Base-by-base conservation (phyloP, 2,329 filamentous ascomycete genomes). In the Cladorrhinum sp. region DNA sequence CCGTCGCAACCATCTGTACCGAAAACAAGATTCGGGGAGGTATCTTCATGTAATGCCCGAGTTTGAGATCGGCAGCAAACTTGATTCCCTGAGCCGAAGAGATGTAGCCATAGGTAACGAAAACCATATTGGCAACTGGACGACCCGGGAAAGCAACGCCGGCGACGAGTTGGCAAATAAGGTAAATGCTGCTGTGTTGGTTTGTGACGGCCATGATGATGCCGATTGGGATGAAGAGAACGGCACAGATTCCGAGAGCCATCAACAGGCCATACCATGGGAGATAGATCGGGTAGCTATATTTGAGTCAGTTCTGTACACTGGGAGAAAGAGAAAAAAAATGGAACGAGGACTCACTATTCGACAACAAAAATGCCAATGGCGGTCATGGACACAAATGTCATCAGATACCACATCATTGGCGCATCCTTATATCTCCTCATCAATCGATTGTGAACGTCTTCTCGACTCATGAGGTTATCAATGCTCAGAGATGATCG, bases 201-300 rank as follows among this genome's bases (percentile, higher is more conserved):
- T 95, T 96, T 9, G 92, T 96, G 66, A 96, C 91, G 16, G 91
- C 92, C 90, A 95, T 96, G 69, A 96, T 90, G 71, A 96, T 95
- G 62, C 92, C 92, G 65, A 95, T 93, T 10, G 92, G 92, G 61
- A 96, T 91, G 77, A 96, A 96, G 62, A 96, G 88, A 58, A 93
- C 74, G 20, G 87, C 86, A 62, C 91, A 92, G 57, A 96, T 91
- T 24, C 80, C 84, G 1, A 96, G 81, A 1, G 92, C 90, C 5
- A 96, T 81, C 16, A 96, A 78, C 2, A 96, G 79, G 3, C 92
- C 92, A 69, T 95, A 95, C 89, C 92, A 96, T 0, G 92, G 92
- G 1, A 96, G 79, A 70, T 93, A 87, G 50, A 95, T 83, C 1
- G 91, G 91, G 70, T 91, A 92, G 70, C 86, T 89, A 64, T n/a